These are phyloP conservation scores for Blastomyces percursus DNA, from an alignment of 2,329 filamentous ascomycete genomes.

Conservation along the genomic window DNA sequence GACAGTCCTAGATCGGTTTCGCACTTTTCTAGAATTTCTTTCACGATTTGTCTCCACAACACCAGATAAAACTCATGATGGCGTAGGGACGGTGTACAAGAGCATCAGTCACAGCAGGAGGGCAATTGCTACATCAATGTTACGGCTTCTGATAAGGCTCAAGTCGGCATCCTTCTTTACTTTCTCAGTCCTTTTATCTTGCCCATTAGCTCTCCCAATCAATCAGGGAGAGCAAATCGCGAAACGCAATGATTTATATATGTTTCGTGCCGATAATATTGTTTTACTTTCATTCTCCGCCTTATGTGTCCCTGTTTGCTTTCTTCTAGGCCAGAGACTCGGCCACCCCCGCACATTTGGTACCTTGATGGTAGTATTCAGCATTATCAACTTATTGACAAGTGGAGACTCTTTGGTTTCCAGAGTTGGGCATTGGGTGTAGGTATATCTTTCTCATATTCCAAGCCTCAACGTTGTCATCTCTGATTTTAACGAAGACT, in stretches of 20 bases:
- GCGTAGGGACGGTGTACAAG: neutral
- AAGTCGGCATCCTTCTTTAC: neutral
- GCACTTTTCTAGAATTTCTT: neutral
- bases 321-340: neutral
- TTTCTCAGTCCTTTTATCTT: neutral
- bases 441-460: neutral
- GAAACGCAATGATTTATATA: neutral
- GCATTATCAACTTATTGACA: neutral
- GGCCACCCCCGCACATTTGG: neutral
- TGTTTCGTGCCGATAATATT: neutral
- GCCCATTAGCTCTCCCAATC: neutral
- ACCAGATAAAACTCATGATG: neutral
- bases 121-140: neutral
- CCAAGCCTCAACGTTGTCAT: neutral
- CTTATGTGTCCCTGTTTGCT: neutral
- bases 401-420: neutral
- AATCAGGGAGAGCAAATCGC: neutral
- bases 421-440: neutral
- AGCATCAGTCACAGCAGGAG: neutral
- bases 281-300: neutral
- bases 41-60: neutral
- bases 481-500: neutral
- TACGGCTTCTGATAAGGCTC: neutral
- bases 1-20: neutral
- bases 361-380: constrained; percentile 2